Conservation (phyloP, 805 yeast species). For the Sungouiozyma ichnusensis region DNA sequence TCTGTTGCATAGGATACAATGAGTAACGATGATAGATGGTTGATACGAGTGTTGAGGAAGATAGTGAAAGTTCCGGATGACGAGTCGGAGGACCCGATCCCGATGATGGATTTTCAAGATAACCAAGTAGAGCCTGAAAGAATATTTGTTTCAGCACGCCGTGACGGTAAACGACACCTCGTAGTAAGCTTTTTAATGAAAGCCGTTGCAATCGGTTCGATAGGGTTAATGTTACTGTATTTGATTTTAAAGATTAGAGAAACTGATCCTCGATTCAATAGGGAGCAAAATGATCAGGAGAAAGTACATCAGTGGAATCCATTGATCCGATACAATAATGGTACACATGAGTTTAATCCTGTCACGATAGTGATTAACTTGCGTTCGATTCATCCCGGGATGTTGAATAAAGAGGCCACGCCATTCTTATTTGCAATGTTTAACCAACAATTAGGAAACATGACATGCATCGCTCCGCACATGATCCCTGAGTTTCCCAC, state of each 20-base stretch:
- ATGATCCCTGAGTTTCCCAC: conserved; percentile 86
- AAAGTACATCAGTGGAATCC: conserved; percentile 11
- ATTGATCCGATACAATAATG: conserved; percentile 33
- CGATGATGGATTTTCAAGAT: neutral
- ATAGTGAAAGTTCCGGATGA: conserved; percentile 10
- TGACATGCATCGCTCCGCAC: conserved; percentile 44
- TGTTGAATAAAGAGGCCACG: conserved; percentile 52
- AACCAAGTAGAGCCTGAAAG: neutral
- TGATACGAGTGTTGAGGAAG: neutral
- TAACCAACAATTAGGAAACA: neutral
- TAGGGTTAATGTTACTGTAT: neutral
- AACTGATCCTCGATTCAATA: neutral
- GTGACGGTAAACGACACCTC: neutral
- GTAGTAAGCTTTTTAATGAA: too few species aligned
- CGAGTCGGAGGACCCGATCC: conserved; percentile 1
- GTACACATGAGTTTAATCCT: conserved; percentile 62
- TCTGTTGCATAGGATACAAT: too few species aligned
- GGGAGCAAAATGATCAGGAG: neutral
- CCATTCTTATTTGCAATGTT: conserved; percentile 41
- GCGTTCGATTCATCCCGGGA: conserved; percentile 89
- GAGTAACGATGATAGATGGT: neutral
- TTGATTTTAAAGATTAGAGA: neutral
- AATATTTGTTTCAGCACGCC: neutral
- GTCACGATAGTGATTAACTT: conserved; percentile 72
- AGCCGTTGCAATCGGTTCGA: neutral